Conservation (phyloP, 345 rosid species). For the Angophora floribunda region DNA sequence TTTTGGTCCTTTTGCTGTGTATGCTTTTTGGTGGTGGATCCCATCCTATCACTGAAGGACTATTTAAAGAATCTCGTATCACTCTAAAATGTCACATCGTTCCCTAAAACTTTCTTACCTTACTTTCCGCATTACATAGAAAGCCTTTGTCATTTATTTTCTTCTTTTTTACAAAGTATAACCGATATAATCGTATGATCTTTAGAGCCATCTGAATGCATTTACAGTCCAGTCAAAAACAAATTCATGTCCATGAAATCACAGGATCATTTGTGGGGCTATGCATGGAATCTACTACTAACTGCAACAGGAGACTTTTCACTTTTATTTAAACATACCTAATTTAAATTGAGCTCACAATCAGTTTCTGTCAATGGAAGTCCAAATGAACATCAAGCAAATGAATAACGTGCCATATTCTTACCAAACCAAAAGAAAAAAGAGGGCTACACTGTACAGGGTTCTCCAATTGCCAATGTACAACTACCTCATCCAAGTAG, state of each 20-base stretch:
- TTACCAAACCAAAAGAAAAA: neutral
- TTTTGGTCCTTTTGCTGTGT: neutral
- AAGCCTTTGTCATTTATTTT: neutral
- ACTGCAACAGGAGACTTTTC: neutral
- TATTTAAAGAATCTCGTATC: neutral
- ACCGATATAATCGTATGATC: neutral
- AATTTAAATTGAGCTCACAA: neutral
- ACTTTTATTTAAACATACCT: neutral
- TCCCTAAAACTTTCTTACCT: neutral
- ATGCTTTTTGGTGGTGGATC: neutral
- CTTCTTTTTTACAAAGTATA: neutral
- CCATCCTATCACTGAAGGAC: neutral
- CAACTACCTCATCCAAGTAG: neutral
- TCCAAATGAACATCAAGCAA: neutral
- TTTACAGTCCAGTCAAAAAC: neutral
- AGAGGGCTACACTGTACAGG: neutral
- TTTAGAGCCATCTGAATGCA: neutral
- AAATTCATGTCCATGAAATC: neutral
- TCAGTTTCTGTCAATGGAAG: neutral
- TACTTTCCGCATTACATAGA: neutral
- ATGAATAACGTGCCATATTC: neutral
- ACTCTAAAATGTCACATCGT: neutral
- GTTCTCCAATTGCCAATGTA: neutral
- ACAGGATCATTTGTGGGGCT: neutral
- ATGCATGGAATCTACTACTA: neutral